phyloP scores from a whole-genome alignment of 257 asterid genomes.

The Ilex aquifolium region DNA sequence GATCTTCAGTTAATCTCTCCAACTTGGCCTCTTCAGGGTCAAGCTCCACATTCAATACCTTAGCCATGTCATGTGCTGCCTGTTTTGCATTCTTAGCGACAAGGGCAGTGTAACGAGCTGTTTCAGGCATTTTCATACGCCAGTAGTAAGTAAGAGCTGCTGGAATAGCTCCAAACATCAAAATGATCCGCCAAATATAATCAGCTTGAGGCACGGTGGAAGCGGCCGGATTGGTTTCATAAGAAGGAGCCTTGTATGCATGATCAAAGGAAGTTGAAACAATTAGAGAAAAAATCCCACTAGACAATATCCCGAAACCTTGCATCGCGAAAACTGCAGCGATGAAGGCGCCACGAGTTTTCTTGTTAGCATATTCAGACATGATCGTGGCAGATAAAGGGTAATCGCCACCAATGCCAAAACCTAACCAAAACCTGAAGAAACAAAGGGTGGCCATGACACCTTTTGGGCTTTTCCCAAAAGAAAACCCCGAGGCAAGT shows the following conservation, averaged over 20 bases:
- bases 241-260: slow-evolving; percentile 29
- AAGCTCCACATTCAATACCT: slow-evolving; percentile 41
- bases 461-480: slow-evolving; percentile 24
- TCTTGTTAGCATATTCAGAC: slow-evolving; percentile 51
- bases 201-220: slow-evolving; percentile 33
- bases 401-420: slow-evolving; percentile 53
- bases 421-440: slow-evolving; percentile 55
- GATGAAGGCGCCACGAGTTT: slow-evolving; percentile 47
- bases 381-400: slow-evolving; percentile 52
- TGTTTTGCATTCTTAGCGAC: slow-evolving; percentile 41
- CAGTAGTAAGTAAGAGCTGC: slow-evolving; percentile 50
- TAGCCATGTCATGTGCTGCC: slow-evolving; percentile 50
- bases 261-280: slow-evolving; percentile 23
- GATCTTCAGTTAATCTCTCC: not conserved
- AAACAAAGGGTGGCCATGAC: slow-evolving; percentile 50
- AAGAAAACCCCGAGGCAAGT: slow-evolving; percentile 36
- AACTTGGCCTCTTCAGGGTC: slow-evolving; percentile 25
- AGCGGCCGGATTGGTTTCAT: not conserved
- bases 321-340: slow-evolving; percentile 57
- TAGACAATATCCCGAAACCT: slow-evolving; percentile 44
- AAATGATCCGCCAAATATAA: slow-evolving; percentile 32
- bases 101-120: slow-evolving; percentile 54
- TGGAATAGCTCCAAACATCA: slow-evolving; percentile 55
- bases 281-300: slow-evolving; percentile 36
- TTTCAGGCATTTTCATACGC: slow-evolving; percentile 71